phyloP scores from a whole-genome alignment of 768 basidiomycete species.

The Lentinula raphanica region DNA sequence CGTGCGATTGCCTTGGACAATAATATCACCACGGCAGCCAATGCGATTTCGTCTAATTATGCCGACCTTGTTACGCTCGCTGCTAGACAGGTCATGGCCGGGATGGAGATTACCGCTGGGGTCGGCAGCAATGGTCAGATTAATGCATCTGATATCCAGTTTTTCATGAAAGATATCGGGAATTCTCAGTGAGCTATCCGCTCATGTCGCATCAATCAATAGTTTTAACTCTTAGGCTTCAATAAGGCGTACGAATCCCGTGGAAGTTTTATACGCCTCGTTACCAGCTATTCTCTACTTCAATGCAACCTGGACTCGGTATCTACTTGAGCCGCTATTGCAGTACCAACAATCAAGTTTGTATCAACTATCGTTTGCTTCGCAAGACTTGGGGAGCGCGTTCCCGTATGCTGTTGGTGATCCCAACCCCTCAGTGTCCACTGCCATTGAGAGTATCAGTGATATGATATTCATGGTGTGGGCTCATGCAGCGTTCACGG shows the following conservation, averaged over 20 bases:
- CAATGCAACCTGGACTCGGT: constrained; percentile 10
- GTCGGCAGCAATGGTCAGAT: background rate
- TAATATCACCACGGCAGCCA: constrained; percentile 10
- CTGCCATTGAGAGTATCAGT: background rate
- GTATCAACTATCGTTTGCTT: constrained; percentile 13
- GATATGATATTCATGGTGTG: constrained; percentile 9
- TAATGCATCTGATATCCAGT: constrained; percentile 11
- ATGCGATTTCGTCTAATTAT: constrained; percentile 9
- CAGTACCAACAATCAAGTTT: constrained; percentile 13
- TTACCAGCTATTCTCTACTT: constrained; percentile 12
- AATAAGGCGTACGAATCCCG: constrained; percentile 12
- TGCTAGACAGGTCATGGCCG: constrained; percentile 11
- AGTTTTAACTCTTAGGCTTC: background rate
- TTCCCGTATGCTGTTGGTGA: constrained; percentile 3
- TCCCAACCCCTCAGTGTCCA: background rate
- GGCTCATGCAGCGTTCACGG: constrained; percentile 10
- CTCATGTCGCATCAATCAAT: background rate
- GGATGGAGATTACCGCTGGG: constrained; percentile 13
- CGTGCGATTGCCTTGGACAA: constrained; percentile 10
- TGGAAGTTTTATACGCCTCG: constrained; percentile 13
- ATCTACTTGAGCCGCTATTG: constrained; percentile 15
- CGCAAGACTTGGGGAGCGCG: constrained; percentile 15
- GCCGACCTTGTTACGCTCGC: constrained; percentile 12
- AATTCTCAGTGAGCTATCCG: constrained; percentile 8
- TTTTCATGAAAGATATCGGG: constrained; percentile 15